Conservation (phyloP, 352 stramenopile genomes). For the Peronospora belbahrii region DNA sequence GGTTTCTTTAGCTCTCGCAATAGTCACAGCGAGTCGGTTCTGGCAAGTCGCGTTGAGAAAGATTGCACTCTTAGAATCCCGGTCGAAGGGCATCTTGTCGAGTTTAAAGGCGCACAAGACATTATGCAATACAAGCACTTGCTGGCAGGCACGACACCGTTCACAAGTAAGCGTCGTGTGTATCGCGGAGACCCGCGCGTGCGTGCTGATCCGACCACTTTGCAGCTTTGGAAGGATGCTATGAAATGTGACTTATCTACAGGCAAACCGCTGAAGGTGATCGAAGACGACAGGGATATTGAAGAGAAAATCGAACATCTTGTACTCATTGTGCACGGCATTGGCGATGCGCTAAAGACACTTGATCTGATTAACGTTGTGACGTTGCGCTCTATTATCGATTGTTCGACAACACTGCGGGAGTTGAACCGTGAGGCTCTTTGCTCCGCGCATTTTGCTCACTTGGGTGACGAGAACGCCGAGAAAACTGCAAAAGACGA, state of each 20-base stretch:
- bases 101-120: conserved; percentile 69
- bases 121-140: conserved; percentile 81
- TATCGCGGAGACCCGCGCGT: conserved; percentile 74
- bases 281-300: conserved; percentile 63
- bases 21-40: conserved; percentile 22
- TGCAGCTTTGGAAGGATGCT: conserved; percentile 55
- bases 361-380: conserved; percentile 82
- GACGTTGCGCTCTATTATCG: conserved; percentile 74
- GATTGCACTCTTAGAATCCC: conserved; percentile 59
- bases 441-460: conserved; percentile 59
- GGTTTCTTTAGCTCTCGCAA: conserved; percentile 39
- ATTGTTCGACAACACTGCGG: conserved; percentile 63
- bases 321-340: conserved; percentile 85
- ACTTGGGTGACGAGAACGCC: conserved; percentile 23
- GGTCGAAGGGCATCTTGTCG: conserved; percentile 71
- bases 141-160: conserved; percentile 65
- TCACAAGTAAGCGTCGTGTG: conserved; percentile 71
- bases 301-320: conserved; percentile 78
- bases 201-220: conserved; percentile 35
- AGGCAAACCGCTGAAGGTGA: conserved; percentile 19
- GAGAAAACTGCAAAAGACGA: conserved; percentile 7
- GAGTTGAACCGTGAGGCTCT: conserved; percentile 60
- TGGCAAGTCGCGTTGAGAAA: conserved; percentile 30
- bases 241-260: conserved; percentile 34
- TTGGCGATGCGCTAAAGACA: conserved; percentile 84